A percentile compares a stretch with the other conserved stretches of the same genome.
phyloP scores from a whole-genome alignment of 148 eudicot species.

The Rhododendron mucronatum region DNA sequence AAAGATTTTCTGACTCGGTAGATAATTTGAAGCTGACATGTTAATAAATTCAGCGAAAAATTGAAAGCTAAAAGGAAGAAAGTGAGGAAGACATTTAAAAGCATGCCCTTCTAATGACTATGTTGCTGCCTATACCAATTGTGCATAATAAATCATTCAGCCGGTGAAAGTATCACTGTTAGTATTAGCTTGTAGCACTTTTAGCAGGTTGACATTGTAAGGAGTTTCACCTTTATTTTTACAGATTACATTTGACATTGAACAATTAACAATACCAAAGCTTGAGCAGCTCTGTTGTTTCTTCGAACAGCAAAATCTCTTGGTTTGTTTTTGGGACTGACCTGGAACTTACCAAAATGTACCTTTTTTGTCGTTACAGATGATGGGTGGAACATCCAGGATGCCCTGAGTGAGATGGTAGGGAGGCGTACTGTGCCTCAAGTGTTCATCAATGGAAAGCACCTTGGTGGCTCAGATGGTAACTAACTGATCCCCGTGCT shows the following conservation, averaged over 20 bases:
- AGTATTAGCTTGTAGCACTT: background rate
- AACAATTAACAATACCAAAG: background rate
- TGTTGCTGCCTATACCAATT: background rate
- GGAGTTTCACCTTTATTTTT: background rate
- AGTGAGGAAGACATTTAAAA: background rate
- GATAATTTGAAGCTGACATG: background rate
- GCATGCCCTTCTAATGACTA: background rate
- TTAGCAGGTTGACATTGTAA: background rate
- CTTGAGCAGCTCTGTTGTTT: background rate
- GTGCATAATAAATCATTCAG: background rate
- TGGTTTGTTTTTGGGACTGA: background rate
- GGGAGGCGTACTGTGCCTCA: constrained; percentile 96
- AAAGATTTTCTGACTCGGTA: background rate
- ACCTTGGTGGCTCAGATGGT: constrained; percentile 99
- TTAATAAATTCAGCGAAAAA: background rate
- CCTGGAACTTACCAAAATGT: background rate
- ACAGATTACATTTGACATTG: background rate
- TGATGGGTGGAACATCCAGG: constrained; percentile 77
- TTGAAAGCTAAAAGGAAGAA: background rate
- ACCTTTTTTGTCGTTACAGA: constrained; percentile 31
- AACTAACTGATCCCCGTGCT: constrained; percentile 12
- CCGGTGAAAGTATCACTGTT: background rate
- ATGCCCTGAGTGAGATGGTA: constrained; percentile 60
- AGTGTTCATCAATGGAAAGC: constrained; percentile 90
- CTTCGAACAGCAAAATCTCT: background rate